Percentiles rank a stretch among this genome's conserved stretches.
These are phyloP conservation scores for Candida railenensis DNA, from an alignment of 805 yeast species.

Conservation along the genomic window DNA sequence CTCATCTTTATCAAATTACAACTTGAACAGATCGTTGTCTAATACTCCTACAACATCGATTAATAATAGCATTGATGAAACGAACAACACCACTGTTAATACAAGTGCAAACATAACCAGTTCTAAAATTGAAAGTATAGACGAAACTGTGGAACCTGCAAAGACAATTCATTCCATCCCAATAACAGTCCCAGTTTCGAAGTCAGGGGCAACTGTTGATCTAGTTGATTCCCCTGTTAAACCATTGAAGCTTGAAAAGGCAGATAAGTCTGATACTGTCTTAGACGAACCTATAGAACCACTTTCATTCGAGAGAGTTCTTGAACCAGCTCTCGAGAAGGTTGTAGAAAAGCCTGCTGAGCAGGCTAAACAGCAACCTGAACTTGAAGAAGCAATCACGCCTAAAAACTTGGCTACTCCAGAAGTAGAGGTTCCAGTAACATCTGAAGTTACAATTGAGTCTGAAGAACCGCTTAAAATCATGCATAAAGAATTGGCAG, in stretches of 20 bases:
- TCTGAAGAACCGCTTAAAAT: too few species aligned
- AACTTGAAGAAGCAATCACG: background rate
- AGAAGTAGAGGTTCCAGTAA: background rate
- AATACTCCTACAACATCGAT: constrained; percentile 35
- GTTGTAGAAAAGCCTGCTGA: background rate
- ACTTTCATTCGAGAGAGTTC: background rate
- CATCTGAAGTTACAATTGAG: background rate
- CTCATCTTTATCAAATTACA: constrained; percentile 21
- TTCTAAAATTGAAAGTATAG: background rate
- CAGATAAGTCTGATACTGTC: background rate
- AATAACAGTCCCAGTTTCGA: background rate
- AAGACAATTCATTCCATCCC: background rate
- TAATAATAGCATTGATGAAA: constrained; percentile 10
- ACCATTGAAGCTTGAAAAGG: background rate
- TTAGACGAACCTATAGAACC: background rate
- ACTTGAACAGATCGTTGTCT: constrained; percentile 20
- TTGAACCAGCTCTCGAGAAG: too few species aligned
- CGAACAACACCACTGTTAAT: background rate
- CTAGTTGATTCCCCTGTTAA: background rate
- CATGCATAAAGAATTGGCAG: too few species aligned
- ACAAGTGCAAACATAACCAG: background rate
- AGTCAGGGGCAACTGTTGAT: background rate
- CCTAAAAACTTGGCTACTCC: too few species aligned
- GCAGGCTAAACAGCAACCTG: background rate
- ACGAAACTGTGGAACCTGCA: background rate